phyloP scores from a whole-genome alignment of 1,139 yeast genomes.

The Kurtzmaniella quercitrusa region DNA sequence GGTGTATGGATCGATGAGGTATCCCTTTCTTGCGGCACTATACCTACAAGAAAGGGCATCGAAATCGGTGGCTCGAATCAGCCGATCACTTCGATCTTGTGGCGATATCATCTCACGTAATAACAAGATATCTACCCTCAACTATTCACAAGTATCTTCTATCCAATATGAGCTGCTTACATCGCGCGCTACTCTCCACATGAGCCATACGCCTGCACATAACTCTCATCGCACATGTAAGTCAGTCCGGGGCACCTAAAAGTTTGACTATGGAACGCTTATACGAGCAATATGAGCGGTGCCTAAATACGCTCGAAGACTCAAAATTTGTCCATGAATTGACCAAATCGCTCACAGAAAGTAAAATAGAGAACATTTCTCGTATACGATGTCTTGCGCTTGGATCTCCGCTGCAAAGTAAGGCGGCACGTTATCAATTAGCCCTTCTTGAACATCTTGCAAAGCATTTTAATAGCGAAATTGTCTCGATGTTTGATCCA shows the following conservation, averaged over 20 bases:
- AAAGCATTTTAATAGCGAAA: conserved; percentile 15
- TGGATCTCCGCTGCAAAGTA: conserved; percentile 60
- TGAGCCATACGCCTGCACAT: neutral
- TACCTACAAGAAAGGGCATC: conserved; percentile 80
- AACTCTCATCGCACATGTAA: neutral
- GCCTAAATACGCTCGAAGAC: conserved; percentile 11
- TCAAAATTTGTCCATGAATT: conserved; percentile 24
- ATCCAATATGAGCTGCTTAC: neutral
- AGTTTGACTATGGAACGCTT: neutral
- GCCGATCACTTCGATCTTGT: conserved; percentile 39
- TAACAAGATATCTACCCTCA: too few species aligned
- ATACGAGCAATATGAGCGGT: conserved; percentile 1
- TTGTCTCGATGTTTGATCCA: conserved; percentile 61
- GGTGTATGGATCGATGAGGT: conserved; percentile 54
- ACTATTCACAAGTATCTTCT: too few species aligned
- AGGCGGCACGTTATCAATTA: conserved; percentile 60
- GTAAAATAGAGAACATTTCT: conserved; percentile 12
- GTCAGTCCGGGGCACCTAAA: neutral
- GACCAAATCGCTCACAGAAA: conserved; percentile 10
- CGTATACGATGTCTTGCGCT: conserved; percentile 65
- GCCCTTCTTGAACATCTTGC: conserved; percentile 48
- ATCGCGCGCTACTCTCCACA: neutral
- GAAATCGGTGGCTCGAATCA: conserved; percentile 69
- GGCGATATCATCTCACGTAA: conserved; percentile 44
- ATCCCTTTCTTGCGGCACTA: conserved; percentile 52